Conservation (phyloP, 1,284 basidiomycete species). For the Mycena citricolor region DNA sequence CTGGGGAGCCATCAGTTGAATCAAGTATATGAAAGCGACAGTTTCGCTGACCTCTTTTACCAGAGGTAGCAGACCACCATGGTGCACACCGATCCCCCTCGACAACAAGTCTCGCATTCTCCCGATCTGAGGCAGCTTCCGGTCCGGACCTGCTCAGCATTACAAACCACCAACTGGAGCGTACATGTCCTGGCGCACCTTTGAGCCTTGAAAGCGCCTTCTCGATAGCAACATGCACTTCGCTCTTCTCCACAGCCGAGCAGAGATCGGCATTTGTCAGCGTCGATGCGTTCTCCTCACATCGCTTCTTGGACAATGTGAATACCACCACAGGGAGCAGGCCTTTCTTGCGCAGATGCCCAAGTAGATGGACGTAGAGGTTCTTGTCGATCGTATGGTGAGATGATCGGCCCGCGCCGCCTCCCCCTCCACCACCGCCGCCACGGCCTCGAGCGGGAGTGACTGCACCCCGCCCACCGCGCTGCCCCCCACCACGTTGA, state of each 20-base stretch:
- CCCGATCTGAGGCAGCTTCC: slow-evolving; percentile 91
- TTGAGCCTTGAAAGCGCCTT: slow-evolving; percentile 89
- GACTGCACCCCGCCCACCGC: slow-evolving; percentile 41
- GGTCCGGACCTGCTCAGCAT: slow-evolving; percentile 72
- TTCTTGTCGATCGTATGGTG: slow-evolving; percentile 81
- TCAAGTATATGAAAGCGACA: slow-evolving; percentile 1
- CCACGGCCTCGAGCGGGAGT: slow-evolving; percentile 38
- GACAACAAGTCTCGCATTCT: slow-evolving; percentile 90
- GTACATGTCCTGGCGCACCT: slow-evolving; percentile 47
- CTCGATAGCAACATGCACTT: slow-evolving; percentile 94
- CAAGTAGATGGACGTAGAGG: slow-evolving; percentile 91
- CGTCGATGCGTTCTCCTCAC: slow-evolving; percentile 94
- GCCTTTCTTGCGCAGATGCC: slow-evolving; percentile 80
- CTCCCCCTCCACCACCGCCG: slow-evolving; percentile 46
- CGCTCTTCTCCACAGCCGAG: slow-evolving; percentile 88
- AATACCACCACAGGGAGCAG: slow-evolving; percentile 96
- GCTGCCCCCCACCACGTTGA: slow-evolving; percentile 57
- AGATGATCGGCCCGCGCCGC: slow-evolving; percentile 57
- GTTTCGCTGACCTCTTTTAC: slow-evolving; percentile 82
- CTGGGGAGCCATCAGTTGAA: slow-evolving; percentile 39
- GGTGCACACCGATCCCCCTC: slow-evolving; percentile 96
- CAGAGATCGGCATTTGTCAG: slow-evolving; percentile 89
- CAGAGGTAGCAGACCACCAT: slow-evolving; percentile 94
- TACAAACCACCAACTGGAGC: slow-evolving; percentile 14
- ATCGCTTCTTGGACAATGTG: slow-evolving; percentile 95